These are phyloP conservation scores for Penicillium verrucosum DNA, from an alignment of 2,329 filamentous ascomycete genomes.

Conservation along the genomic window DNA sequence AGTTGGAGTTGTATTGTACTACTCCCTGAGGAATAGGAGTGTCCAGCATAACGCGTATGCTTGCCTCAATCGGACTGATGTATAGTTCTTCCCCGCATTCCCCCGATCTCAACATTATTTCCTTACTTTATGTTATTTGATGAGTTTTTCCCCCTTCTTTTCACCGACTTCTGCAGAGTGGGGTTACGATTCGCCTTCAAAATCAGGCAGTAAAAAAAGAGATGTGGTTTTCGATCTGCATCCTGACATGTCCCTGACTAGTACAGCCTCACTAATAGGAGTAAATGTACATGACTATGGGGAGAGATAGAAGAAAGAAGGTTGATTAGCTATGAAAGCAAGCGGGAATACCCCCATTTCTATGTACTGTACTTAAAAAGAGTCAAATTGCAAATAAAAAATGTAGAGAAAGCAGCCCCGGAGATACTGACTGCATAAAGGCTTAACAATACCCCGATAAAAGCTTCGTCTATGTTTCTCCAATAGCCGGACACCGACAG, in stretches of 20 bases:
- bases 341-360: not conserved
- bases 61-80: slow-evolving; percentile 19
- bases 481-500: not conserved
- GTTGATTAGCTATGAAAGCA: not conserved
- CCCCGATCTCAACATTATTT: slow-evolving; percentile 5
- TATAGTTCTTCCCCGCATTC: slow-evolving; percentile 16
- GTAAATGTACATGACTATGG: not conserved
- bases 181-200: not conserved
- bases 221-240: not conserved
- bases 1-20: slow-evolving; percentile 3
- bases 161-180: slow-evolving; percentile 2
- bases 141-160: not conserved
- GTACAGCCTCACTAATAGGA: not conserved
- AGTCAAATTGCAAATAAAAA: not conserved
- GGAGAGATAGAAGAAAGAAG: not conserved
- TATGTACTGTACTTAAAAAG: not conserved
- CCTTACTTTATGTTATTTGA: not conserved
- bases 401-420: not conserved
- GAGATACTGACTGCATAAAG: not conserved
- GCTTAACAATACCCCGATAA: not conserved
- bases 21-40: not conserved
- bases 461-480: not conserved
- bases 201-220: not conserved
- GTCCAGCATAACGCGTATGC: slow-evolving; percentile 11
- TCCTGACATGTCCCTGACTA: not conserved